phyloP scores from a whole-genome alignment of 2,329 filamentous ascomycete species.

The Fusarium tanahbumbuense region DNA sequence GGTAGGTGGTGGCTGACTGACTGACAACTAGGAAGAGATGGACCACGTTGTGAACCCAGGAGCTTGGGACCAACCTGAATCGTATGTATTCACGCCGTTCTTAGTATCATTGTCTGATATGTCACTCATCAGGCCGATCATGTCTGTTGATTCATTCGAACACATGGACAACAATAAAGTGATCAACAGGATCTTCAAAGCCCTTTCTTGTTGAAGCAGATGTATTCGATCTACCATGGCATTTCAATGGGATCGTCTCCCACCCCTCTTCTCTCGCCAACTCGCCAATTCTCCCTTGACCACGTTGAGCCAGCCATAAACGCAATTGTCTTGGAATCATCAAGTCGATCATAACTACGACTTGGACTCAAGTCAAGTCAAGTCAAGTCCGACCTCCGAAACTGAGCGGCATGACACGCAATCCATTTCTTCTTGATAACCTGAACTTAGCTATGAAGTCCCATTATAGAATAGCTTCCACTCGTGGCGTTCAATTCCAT shows the following conservation, averaged over 20 bases:
- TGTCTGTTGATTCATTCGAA: neutral
- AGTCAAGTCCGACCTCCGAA: constrained; percentile 17
- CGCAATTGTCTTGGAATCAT: constrained; percentile 20
- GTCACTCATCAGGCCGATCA: neutral
- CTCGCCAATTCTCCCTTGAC: constrained; percentile 3
- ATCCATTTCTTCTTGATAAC: constrained; percentile 4
- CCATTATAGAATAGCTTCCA: neutral
- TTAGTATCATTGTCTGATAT: constrained; percentile 7
- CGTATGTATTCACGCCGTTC: neutral
- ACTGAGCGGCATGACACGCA: constrained; percentile 21
- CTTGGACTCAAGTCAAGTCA: neutral
- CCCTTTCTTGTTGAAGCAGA: neutral
- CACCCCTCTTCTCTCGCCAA: constrained; percentile 13
- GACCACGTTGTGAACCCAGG: constrained; percentile 19
- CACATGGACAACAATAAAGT: constrained; percentile 2
- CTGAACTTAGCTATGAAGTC: neutral
- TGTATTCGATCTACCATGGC: neutral
- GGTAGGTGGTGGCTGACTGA: neutral
- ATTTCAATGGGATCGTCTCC: neutral
- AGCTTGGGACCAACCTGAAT: constrained; percentile 9
- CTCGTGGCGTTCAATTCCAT: constrained; percentile 29
- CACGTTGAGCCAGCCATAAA: constrained; percentile 16
- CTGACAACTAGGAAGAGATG: neutral
- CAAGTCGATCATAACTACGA: constrained; percentile 2
- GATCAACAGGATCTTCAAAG: constrained; percentile 5